Base-by-base conservation (phyloP, 2,329 filamentous ascomycete species). In the Hymenoscyphus occultus region DNA sequence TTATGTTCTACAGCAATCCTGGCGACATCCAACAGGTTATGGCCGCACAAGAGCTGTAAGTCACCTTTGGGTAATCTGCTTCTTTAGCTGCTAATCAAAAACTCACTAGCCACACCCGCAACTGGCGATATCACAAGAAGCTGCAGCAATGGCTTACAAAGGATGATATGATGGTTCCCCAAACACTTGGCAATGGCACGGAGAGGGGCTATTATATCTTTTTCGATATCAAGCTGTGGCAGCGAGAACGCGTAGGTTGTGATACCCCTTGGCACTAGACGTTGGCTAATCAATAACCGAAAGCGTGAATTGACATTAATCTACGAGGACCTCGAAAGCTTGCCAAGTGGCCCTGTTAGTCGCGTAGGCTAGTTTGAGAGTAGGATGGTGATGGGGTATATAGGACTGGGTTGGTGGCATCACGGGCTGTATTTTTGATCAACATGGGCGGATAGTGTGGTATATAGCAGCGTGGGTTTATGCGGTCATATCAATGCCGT, bases 81-180 rank as follows among this genome's bases (percentile, higher is more conserved):
- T 39, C 48, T 59, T 59, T 39, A n/a, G 13, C 51, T 31, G 14
- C 63, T 70, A 64, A 70, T 59, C 16, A 48, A 35, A 39, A 57
- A 56, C 12, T 13, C 39, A 59, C 9, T 64, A 89, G 86, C 56
- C 84, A 86, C 71, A 83, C 82, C 65, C 82, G 87, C 22, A 87
- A 87, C 74, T 90, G 87, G 87, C 80, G 87, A 67, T 90, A 86
- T 83, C 86, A 90, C 74, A 88, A 88, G 78, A 87, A 87, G 74
- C 77, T 86, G 31, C 84, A 86, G 69, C 76, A 88, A 31, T 90
- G 87, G 87, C 77, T 90, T 60, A 89, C 87, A 5, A 89, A 89
- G 75, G 87, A 89, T 71, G 86, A 89, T 64, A 78, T 85, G 69
- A 86, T 89, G 84, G 82, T 84, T 56, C 86, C 86, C 39, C 84